Percentiles rank a stretch among this genome's conserved stretches.
Evolutionary conservation across 495 filamentous ascomycete species (phyloP).

Genomic region (Hyaloscypha hepaticicola): DNA sequence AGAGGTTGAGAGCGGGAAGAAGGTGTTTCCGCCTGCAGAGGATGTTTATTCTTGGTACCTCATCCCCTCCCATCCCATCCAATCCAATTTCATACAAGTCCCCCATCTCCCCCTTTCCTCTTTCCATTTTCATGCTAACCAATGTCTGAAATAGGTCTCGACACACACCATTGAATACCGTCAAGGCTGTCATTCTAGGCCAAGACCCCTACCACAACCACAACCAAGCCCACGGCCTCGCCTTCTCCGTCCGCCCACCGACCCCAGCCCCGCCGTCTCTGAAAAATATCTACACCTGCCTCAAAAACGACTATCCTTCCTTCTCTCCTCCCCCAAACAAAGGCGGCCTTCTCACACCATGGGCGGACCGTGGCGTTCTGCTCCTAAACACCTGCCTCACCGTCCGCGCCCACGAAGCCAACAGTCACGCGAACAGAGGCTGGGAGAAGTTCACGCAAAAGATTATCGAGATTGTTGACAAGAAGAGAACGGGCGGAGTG

Average conservation of each 20-base stretch:
- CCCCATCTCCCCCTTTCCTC: not conserved
- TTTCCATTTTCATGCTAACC: not conserved
- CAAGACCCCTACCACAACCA: conserved; percentile 96
- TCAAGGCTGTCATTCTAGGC: conserved; percentile 87
- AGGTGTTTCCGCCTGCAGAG: conserved; percentile 77
- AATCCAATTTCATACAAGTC: not conserved
- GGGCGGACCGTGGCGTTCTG: conserved; percentile 89
- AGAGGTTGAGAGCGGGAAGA: conserved; percentile 70
- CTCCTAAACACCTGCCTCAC: conserved; percentile 92
- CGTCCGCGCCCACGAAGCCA: conserved; percentile 82
- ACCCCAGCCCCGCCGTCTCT: conserved; percentile 85
- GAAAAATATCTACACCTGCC: conserved; percentile 83
- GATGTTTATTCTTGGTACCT: conserved; percentile 94
- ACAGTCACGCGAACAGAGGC: conserved; percentile 75
- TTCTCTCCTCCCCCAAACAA: conserved; percentile 74
- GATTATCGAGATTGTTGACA: conserved; percentile 81
- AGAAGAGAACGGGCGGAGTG: conserved; percentile 71
- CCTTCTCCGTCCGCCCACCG: conserved; percentile 89
- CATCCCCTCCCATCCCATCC: not conserved
- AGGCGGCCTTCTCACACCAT: conserved; percentile 80
- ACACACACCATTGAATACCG: conserved; percentile 80
- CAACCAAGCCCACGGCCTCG: conserved; percentile 94
- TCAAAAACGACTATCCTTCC: conserved; percentile 82
- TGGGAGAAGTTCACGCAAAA: conserved; percentile 94
- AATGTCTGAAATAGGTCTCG: conserved; percentile 70